phyloP scores from a whole-genome alignment of 2,329 filamentous ascomycete species.

The Dactylella cylindrospora region DNA sequence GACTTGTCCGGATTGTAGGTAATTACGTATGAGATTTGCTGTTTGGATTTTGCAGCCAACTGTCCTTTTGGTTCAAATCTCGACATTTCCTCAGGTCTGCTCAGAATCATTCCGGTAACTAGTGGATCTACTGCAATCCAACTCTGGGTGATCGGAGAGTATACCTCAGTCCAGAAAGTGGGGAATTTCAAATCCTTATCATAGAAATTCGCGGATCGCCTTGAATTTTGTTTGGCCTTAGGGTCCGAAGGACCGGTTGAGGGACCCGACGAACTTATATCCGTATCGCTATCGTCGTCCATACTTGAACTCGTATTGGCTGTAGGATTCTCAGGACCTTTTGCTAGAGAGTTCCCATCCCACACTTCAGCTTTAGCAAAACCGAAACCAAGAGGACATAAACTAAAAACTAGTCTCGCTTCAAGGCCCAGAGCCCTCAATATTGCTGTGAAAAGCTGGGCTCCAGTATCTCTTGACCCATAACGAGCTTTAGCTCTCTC shows the following conservation, averaged over 20 bases:
- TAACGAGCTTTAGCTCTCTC: slow-evolving; percentile 5
- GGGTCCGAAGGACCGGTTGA: neutral
- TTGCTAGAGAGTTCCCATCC: slow-evolving; percentile 65
- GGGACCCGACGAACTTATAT: neutral
- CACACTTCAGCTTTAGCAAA: slow-evolving; percentile 65
- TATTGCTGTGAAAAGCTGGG: slow-evolving; percentile 86
- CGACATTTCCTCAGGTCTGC: slow-evolving; percentile 63
- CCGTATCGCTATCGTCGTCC: slow-evolving; percentile 3
- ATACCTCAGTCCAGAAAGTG: slow-evolving; percentile 76
- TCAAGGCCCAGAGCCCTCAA: slow-evolving; percentile 83
- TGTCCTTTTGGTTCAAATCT: slow-evolving; percentile 78
- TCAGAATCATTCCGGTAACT: slow-evolving; percentile 54
- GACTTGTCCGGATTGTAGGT: slow-evolving; percentile 81
- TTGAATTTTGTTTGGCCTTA: neutral
- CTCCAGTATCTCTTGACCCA: slow-evolving; percentile 85
- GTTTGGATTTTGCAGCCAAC: slow-evolving; percentile 80
- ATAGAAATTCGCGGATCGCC: slow-evolving; percentile 59
- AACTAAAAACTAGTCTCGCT: slow-evolving; percentile 80
- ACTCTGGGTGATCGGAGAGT: slow-evolving; percentile 81
- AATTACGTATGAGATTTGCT: slow-evolving; percentile 86
- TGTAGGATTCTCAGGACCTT: slow-evolving; percentile 61
- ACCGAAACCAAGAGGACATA: slow-evolving; percentile 69
- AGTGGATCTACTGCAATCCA: slow-evolving; percentile 88
- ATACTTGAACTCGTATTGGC: slow-evolving; percentile 12
- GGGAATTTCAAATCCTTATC: slow-evolving; percentile 40